Evolutionary conservation across 1,284 basidiomycete genomes (phyloP), one percentile per base, ranked within the genome.

Genomic region (Thecaphora thlaspeos): DNA sequence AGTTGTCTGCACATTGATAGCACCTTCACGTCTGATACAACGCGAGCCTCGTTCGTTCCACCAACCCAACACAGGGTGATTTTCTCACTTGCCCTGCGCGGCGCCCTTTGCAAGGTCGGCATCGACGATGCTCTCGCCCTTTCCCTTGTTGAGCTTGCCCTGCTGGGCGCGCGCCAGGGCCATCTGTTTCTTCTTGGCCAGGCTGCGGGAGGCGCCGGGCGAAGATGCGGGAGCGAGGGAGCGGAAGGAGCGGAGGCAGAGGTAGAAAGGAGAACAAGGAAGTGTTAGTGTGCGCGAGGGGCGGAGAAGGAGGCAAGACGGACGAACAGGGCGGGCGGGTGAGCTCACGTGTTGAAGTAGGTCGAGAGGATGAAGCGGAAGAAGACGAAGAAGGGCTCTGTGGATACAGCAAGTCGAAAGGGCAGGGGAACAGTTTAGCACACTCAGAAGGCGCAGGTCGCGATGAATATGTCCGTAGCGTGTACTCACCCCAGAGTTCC

Each of bases 181-280:
- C 68, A 71, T 70, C 58, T 71, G 70, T 49, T 70, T 71, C 59
- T 68, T 71, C 61, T 71, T 71, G 8, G 70, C 68, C 12, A 70
- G n/a, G 24, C 41, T 50, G 45, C 22, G 32, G 5, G 32, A 34
- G 22, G 43, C 12, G 14, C 5, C 10, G 21, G 22, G 34, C 43
- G 10, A 28, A 44, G 17, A 44, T 8, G 17, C 7, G 10, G 18
- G 15, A 37, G 10, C 5, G 11, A 23, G 22, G 44, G 28, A 19
- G 19, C 10, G 44, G 14, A 11, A 39, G 23, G 22, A 15, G 19
- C 4, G 37, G 14, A 23, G 9, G 24, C 4, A 32, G 44, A 18
- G 26, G 23, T 12, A 32, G 21, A 46, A 37, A 18, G 34, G 28
- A 5, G 9, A 10, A 30, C 7, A 30, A 14, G 32, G 32, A 34